Percentiles rank a stretch among this genome's conserved stretches.
Conservation (phyloP, 140 eudicot genomes). For the Bidens hawaiensis region DNA sequence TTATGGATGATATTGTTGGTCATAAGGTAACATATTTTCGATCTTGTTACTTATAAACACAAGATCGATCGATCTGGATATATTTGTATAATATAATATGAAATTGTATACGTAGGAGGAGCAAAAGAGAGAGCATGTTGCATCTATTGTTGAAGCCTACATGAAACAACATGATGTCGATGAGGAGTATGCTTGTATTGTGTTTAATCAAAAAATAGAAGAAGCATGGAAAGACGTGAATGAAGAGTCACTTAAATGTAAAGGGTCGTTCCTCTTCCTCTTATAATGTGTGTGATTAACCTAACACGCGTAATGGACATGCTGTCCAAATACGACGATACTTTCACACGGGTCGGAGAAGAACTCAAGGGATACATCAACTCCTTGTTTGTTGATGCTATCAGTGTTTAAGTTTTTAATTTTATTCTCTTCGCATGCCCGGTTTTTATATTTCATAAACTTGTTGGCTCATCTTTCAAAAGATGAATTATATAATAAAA, state of each 20-base stretch:
- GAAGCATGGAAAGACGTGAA: constrained; percentile 44
- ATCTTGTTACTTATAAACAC: no score
- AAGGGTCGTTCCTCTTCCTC: constrained; percentile 6
- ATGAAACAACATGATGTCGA: constrained; percentile 24
- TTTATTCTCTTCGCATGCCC: no score
- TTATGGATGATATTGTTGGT: not conserved
- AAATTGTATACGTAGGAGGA: constrained; percentile 16
- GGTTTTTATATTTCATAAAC: no score
- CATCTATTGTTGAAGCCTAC: constrained; percentile 31
- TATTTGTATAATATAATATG: no score
- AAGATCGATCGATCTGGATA: no score
- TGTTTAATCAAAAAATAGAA: constrained; percentile 4
- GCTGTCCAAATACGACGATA: constrained; percentile 16
- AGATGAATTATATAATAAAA: no score
- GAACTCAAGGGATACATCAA: constrained; percentile 1
- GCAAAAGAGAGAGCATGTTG: constrained; percentile 23
- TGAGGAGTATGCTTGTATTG: constrained; percentile 3
- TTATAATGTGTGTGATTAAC: constrained; percentile 19
- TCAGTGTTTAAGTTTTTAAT: not conserved
- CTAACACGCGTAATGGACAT: constrained; percentile 10
- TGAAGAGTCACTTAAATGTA: constrained; percentile 12
- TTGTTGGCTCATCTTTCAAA: no score
- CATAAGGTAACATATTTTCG: not conserved
- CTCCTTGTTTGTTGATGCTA: constrained; percentile 14
- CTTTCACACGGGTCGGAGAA: constrained; percentile 18